These are phyloP conservation scores for Claviceps africana DNA, from an alignment of 2,329 filamentous ascomycete genomes.

Conservation along the genomic window DNA sequence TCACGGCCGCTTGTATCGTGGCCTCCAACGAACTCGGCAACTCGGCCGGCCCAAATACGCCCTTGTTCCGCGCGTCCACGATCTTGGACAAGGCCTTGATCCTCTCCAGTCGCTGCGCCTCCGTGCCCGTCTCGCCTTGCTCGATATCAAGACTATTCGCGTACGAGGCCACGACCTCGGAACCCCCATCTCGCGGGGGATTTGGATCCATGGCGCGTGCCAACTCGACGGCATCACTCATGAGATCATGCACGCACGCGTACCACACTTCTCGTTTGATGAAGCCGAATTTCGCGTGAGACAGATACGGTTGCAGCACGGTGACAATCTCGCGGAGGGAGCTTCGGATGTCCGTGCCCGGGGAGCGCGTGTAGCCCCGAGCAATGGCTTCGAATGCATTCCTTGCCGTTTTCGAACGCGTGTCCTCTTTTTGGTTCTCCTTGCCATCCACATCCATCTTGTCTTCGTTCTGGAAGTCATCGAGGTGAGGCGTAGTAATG, in stretches of 20 bases:
- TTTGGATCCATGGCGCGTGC: conserved; percentile 10
- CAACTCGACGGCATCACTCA: conserved; percentile 25
- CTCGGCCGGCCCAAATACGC: conserved; percentile 24
- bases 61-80: conserved; percentile 27
- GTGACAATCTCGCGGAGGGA: conserved; percentile 24
- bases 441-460: conserved; percentile 54
- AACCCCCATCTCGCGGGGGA: conserved; percentile 7
- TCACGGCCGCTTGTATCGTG: conserved; percentile 21
- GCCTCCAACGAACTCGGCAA: conserved; percentile 17
- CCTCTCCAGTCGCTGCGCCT: conserved; percentile 35
- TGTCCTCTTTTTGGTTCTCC: conserved; percentile 32
- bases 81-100: conserved; percentile 31
- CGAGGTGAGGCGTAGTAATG: conserved; percentile 50
- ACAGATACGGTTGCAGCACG: conserved; percentile 27
- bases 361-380: conserved; percentile 31
- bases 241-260: conserved; percentile 30
- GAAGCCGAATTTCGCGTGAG: conserved; percentile 22
- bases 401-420: conserved; percentile 28
- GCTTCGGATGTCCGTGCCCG: conserved; percentile 22
- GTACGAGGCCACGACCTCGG: conserved; percentile 21
- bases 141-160: conserved; percentile 33
- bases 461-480: conserved; percentile 42
- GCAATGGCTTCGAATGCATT: conserved; percentile 38
- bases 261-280: conserved; percentile 41
- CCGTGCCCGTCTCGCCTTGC: conserved; percentile 31